phyloP scores from a whole-genome alignment of 192 early-diverging fungal species.

The Backusella westeae region DNA sequence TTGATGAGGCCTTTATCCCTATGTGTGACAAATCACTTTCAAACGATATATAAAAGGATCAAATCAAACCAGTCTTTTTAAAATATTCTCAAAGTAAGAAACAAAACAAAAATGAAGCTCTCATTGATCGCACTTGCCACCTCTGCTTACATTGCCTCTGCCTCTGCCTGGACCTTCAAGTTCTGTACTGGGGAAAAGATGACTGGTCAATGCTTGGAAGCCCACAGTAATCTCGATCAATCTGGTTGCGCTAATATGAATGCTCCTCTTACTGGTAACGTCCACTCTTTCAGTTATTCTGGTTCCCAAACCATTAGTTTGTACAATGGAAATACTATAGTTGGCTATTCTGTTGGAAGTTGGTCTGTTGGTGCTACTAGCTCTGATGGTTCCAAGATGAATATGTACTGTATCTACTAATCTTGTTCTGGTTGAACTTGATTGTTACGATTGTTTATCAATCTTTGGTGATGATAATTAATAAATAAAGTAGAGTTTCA shows the following conservation, averaged over 20 bases:
- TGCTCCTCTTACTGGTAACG: neutral
- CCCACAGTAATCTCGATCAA: neutral
- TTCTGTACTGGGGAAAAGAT: neutral
- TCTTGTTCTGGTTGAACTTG: neutral
- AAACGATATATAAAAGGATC: neutral
- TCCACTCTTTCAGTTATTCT: neutral
- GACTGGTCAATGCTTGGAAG: neutral
- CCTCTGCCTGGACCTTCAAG: neutral
- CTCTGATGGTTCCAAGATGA: neutral
- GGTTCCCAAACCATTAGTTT: neutral
- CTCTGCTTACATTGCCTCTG: neutral
- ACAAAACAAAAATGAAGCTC: neutral
- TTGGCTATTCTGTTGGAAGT: neutral
- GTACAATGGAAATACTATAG: neutral
- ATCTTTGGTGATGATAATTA: too few relatives aligned
- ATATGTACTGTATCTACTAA: neutral
- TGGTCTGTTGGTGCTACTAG: neutral
- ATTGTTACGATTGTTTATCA: too few relatives aligned
- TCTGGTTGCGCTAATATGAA: neutral
- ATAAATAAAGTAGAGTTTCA: too few relatives aligned
- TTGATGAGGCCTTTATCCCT: neutral
- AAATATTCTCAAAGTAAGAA: neutral
- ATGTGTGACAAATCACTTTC: neutral
- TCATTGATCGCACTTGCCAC: neutral
- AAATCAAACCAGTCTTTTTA: neutral